phyloP scores from a whole-genome alignment of 2,329 filamentous ascomycete genomes.

The Aspergillaceae sp. region DNA sequence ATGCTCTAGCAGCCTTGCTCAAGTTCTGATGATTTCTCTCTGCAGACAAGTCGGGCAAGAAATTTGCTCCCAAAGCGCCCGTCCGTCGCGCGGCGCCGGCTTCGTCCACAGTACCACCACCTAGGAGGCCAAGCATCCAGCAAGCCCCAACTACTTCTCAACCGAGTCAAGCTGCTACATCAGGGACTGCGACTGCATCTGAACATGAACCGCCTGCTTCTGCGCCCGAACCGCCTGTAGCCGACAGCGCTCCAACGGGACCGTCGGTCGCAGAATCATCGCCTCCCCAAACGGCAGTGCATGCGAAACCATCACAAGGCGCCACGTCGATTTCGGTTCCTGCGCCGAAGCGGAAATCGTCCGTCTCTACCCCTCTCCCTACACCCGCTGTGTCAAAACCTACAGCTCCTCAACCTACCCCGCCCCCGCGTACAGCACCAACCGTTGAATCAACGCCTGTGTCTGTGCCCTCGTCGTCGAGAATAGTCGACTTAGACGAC shows the following conservation, averaged over 20 bases:
- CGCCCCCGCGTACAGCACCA: conserved; percentile 9
- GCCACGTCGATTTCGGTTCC: conserved; percentile 21
- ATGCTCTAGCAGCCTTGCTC: conserved; percentile 3
- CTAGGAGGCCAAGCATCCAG: conserved; percentile 33
- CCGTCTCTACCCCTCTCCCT: conserved; percentile 12
- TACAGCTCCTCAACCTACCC: conserved; percentile 11
- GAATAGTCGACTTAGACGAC: conserved; percentile 8
- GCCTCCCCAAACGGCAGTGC: not conserved
- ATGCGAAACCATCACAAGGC: conserved; percentile 3
- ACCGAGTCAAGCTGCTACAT: conserved; percentile 15
- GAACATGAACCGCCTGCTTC: conserved; percentile 7
- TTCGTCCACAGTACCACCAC: conserved; percentile 25
- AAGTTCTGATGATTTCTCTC: not conserved
- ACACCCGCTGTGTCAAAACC: conserved; percentile 4
- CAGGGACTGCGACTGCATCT: conserved; percentile 10
- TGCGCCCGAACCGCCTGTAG: conserved; percentile 1
- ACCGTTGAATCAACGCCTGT: conserved; percentile 8
- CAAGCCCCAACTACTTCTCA: conserved; percentile 21
- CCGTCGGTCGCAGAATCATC: conserved; percentile 6
- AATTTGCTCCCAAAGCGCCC: conserved; percentile 66
- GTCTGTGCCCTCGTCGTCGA: conserved; percentile 7
- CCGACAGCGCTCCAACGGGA: not conserved
- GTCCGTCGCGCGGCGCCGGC: conserved; percentile 46
- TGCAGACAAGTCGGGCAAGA: conserved; percentile 59
- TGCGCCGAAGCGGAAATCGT: conserved; percentile 18